Conservation (phyloP, 2,329 filamentous ascomycete genomes). For the Diaporthe sp. region DNA sequence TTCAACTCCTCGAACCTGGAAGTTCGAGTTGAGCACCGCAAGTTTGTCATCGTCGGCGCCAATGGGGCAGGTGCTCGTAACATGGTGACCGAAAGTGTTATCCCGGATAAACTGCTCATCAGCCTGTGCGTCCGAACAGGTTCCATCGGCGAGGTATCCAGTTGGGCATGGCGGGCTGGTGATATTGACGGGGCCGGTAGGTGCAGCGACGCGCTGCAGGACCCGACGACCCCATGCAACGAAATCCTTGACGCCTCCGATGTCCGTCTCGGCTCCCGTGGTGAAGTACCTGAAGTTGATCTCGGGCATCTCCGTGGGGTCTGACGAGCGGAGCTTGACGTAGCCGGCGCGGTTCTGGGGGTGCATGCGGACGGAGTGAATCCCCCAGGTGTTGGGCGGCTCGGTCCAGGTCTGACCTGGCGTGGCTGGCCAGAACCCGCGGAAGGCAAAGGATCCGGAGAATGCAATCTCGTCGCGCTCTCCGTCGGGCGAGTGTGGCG, state of each 20-base stretch:
- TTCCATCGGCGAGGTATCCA: not conserved
- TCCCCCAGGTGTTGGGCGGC: slow-evolving; percentile 49
- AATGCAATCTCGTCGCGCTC: slow-evolving; percentile 66
- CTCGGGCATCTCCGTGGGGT: slow-evolving; percentile 73
- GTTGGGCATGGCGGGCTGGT: slow-evolving; percentile 12
- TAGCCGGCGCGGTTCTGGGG: slow-evolving; percentile 70
- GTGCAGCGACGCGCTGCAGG: slow-evolving; percentile 3
- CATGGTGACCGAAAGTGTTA: slow-evolving; percentile 28
- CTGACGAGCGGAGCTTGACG: slow-evolving; percentile 70
- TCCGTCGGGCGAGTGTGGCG: slow-evolving; percentile 53
- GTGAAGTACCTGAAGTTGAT: slow-evolving; percentile 73
- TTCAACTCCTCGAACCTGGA: slow-evolving; percentile 52
- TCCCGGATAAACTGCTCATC: slow-evolving; percentile 19
- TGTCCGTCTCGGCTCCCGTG: slow-evolving; percentile 61
- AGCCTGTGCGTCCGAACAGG: not conserved
- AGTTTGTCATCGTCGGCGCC: slow-evolving; percentile 21
- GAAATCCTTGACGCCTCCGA: slow-evolving; percentile 53
- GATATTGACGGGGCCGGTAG: slow-evolving; percentile 11
- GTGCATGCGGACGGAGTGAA: slow-evolving; percentile 48
- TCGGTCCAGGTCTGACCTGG: slow-evolving; percentile 9
- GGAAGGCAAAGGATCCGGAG: slow-evolving; percentile 60
- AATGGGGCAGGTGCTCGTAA: slow-evolving; percentile 26
- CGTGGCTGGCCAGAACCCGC: slow-evolving; percentile 59
- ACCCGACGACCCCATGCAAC: slow-evolving; percentile 45
- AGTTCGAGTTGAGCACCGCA: slow-evolving; percentile 14